Evolutionary conservation across 352 stramenopile genomes (phyloP).

Genomic region (Phytophthora boehmeriae): DNA sequence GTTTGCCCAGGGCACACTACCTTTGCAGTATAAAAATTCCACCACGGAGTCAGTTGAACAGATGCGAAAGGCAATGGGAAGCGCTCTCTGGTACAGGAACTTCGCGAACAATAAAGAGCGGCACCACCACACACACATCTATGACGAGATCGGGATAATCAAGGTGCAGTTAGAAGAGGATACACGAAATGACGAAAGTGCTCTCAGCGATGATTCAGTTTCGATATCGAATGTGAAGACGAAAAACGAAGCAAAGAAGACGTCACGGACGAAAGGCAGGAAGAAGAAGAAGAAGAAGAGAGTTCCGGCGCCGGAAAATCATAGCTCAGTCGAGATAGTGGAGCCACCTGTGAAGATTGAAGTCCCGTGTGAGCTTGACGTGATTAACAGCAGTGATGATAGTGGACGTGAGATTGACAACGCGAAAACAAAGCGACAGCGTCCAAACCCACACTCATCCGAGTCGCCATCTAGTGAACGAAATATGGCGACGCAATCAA

Average conservation of each 20-base stretch:
- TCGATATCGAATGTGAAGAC: neutral
- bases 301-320: too few relatives aligned
- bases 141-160: slow-evolving; percentile 19
- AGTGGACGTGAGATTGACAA: slow-evolving; percentile 1
- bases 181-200: slow-evolving; percentile 1
- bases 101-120: slow-evolving; percentile 38
- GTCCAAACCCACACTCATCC: neutral
- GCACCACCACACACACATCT: slow-evolving; percentile 30
- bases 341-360: slow-evolving; percentile 14
- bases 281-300: slow-evolving; percentile 28
- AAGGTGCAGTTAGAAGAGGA: slow-evolving; percentile 1
- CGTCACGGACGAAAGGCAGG: neutral
- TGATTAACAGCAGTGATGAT: slow-evolving; percentile 15
- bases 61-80: slow-evolving; percentile 29
- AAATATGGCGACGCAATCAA: neutral
- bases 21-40: slow-evolving; percentile 25
- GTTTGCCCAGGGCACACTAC: slow-evolving; percentile 32
- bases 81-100: slow-evolving; percentile 29
- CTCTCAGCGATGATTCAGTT: slow-evolving; percentile 7
- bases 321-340: slow-evolving; percentile 13
- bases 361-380: slow-evolving; percentile 7
- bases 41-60: slow-evolving; percentile 22
- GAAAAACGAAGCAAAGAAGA: neutral
- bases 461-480: neutral
- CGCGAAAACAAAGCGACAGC: slow-evolving; percentile 9